Percentiles rank a stretch among this genome's conserved stretches.
These are phyloP conservation scores for Paxillus ammoniavirescens DNA, from an alignment of 768 basidiomycete genomes.

Conservation along the genomic window DNA sequence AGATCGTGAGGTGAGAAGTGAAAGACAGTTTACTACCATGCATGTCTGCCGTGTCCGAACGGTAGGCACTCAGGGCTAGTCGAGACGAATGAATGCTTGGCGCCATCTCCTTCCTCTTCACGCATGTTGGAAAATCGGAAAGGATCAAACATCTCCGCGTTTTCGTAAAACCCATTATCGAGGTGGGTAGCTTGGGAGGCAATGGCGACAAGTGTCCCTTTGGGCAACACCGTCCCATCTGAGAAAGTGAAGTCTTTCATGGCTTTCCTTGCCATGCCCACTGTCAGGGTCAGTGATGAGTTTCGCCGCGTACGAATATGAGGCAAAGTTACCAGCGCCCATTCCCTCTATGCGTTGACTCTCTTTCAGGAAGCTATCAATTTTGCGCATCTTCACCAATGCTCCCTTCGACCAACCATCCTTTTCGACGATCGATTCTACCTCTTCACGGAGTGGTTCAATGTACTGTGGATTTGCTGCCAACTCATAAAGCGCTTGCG, in stretches of 20 bases:
- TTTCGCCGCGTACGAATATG: background rate
- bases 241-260: constrained; percentile 33
- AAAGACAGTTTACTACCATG: constrained; percentile 21
- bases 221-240: constrained; percentile 34
- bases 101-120: constrained; percentile 30
- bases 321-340: constrained; percentile 13
- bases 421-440: constrained; percentile 23
- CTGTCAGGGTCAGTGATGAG: constrained; percentile 8
- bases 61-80: constrained; percentile 31
- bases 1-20: background rate
- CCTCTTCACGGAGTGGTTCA: constrained; percentile 35
- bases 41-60: constrained; percentile 33
- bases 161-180: constrained; percentile 24
- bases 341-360: constrained; percentile 31
- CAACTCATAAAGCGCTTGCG: constrained; percentile 34
- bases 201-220: constrained; percentile 25
- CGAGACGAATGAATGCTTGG: constrained; percentile 35
- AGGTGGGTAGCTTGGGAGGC: constrained; percentile 20
- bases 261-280: constrained; percentile 29
- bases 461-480: constrained; percentile 35
- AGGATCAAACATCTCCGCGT: constrained; percentile 39
- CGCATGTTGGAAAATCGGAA: constrained; percentile 44
- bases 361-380: constrained; percentile 41
- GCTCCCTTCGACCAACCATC: constrained; percentile 26
- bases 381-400: constrained; percentile 27